Percentiles rank a stretch among this genome's conserved stretches.
These are phyloP conservation scores for Plasmodium yoelii DNA, from an alignment of 169 alveolate genomes.

Conservation along the genomic window DNA sequence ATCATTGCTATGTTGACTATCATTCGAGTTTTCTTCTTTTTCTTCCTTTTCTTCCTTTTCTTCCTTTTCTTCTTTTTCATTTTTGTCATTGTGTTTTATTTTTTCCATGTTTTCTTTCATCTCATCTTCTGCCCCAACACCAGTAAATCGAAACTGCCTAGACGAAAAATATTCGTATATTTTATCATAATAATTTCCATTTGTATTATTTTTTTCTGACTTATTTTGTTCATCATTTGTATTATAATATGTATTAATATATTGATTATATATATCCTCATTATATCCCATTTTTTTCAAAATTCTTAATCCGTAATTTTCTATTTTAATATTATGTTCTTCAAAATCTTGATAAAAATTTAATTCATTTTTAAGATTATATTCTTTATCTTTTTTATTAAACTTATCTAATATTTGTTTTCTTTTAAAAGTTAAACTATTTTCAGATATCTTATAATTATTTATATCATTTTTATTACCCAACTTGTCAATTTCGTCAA, in stretches of 20 bases:
- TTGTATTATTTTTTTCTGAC: not conserved
- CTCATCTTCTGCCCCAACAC: slow-evolving; percentile 74
- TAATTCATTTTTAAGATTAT: slow-evolving; percentile 42
- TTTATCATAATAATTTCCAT: slow-evolving; percentile 51
- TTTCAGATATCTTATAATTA: slow-evolving; percentile 16
- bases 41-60: too few species aligned
- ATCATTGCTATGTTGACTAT: not conserved
- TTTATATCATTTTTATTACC: not conserved
- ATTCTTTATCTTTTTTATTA: slow-evolving; percentile 33
- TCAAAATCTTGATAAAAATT: slow-evolving; percentile 65
- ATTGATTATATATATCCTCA: slow-evolving; percentile 50
- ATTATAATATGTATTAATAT: slow-evolving; percentile 60
- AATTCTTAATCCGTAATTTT: slow-evolving; percentile 37
- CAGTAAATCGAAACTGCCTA: slow-evolving; percentile 60
- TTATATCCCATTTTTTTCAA: slow-evolving; percentile 64
- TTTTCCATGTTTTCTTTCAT: slow-evolving; percentile 57
- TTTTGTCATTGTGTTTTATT: slow-evolving; percentile 6
- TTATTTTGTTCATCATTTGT: slow-evolving; percentile 4
- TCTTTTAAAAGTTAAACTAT: slow-evolving; percentile 54
- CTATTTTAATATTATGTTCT: slow-evolving; percentile 48
- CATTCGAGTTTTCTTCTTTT: not conserved
- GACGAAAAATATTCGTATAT: slow-evolving; percentile 32
- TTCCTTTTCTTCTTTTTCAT: not conserved
- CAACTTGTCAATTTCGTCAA: too few species aligned
- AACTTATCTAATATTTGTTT: slow-evolving; percentile 44